phyloP scores from a whole-genome alignment of 768 basidiomycete species.

The Crassisporium funariophilum region DNA sequence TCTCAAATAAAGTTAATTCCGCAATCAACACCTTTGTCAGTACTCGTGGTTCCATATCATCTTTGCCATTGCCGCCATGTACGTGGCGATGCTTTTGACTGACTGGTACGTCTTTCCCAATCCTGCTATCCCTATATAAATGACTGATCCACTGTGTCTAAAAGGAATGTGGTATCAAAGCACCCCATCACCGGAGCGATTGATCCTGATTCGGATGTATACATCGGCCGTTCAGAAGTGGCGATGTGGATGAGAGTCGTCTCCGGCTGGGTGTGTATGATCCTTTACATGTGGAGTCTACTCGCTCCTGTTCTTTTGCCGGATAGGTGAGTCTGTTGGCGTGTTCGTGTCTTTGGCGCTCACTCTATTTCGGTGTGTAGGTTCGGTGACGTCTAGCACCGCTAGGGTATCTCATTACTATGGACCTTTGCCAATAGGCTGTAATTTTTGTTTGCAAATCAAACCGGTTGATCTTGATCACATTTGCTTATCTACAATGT shows the following conservation, averaged over 20 bases:
- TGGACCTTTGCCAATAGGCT: too few relatives aligned
- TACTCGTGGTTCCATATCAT: conserved; percentile 99
- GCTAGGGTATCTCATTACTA: too few relatives aligned
- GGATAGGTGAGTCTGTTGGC: conserved; percentile 62
- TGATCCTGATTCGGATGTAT: conserved; percentile 71
- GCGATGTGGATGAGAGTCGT: conserved; percentile 99
- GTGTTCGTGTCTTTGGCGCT: neutral
- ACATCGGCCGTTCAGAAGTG: conserved; percentile 92
- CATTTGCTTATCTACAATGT: too few relatives aligned
- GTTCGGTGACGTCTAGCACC: conserved; percentile 23
- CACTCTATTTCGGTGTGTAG: conserved; percentile 4
- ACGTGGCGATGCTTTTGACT: conserved; percentile 94
- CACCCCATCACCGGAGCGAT: conserved; percentile 44
- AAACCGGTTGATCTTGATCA: too few relatives aligned
- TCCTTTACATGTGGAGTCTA: conserved; percentile 85
- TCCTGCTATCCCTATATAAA: conserved; percentile 3
- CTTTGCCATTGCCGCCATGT: conserved; percentile 95
- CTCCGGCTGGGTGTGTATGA: conserved; percentile 92
- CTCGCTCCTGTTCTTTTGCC: conserved; percentile 90
- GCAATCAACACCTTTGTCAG: conserved; percentile 40
- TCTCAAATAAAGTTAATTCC: neutral
- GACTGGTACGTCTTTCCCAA: conserved; percentile 73
- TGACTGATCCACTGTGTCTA: neutral
- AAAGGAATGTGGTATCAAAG: conserved; percentile 80
- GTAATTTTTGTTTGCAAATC: too few relatives aligned